Base-by-base conservation (phyloP, 23 red algal species). In the Gracilaria vermiculophylla region DNA sequence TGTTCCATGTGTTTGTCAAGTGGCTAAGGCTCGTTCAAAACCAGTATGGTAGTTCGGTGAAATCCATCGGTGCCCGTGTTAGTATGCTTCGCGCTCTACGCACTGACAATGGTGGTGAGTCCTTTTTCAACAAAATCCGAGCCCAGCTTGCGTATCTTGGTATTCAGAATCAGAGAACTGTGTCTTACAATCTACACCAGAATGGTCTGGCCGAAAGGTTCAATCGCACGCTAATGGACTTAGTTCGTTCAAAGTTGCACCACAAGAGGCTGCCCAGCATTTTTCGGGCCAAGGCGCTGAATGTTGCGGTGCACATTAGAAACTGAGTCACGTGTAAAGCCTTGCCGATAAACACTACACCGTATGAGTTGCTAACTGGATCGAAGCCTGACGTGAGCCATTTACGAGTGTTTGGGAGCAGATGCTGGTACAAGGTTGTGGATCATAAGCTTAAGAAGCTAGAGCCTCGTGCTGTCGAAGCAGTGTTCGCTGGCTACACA, bases 61-160 rank as follows among this genome's bases (percentile, higher is more conserved):
- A 54, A 31, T 60, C 62, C 47, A 45, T 75, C 13, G 60, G 43
- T 3, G 66, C 64, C 1, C 66, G 29, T 34, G 64, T 60, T 5
- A 56, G 31, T 72, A 51, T 75, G 35, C 37, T 74, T 16, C 47
- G 25, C 43, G 82, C 69, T 16, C 31, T 87, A 28, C 82, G 82
- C 47, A 75, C 82, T 39, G 82, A 87, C 57, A 31, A 76, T 35
- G 65, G 33, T 61, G 82, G 82, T 49, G 82, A 87, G 37, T 73
- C 34, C 34, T 34, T 76, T 1, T 87, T 65, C 19, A 17, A 73
- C 7, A 40, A 32, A 6, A 31, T 88, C 10, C 9, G 9, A 57
- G 7, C 15, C 0, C 16, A 62, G 21, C 1, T 61, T 8, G 83
- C 25, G 11, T n/a, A 16, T 20, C 49, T 48, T 15, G 83, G 69